Base-by-base conservation (phyloP, 345 rosid species). In the Gossypioides kirkii region DNA sequence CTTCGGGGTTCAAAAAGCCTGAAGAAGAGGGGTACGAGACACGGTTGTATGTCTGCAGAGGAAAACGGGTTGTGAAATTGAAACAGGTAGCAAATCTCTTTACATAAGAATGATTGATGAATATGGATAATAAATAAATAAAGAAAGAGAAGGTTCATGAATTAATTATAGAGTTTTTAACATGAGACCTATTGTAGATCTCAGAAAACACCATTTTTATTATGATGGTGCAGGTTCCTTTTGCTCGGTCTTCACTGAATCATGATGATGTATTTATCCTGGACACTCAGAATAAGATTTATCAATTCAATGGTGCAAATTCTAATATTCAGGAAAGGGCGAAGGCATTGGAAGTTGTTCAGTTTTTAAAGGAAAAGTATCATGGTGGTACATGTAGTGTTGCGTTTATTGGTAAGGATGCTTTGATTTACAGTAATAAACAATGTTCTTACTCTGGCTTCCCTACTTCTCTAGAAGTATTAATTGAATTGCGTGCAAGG, bases 291-390 rank as follows among this genome's bases (percentile, higher is more conserved):
- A 77, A 84, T 52, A 95, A 95, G 87, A 90, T 95, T 61, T 95
- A 85, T 87, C 99, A 95, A 84, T 95, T 95, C 87, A 95, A 95
- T 77, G 99, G 98, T 63, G 85, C 91, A 80, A 91, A 95, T 79
- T 93, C 99, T 46, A 91, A 88, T 81, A 91, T 95, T 76, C 99
- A 95, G 78, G 99, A 95, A 81, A 87, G 99, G 77, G 99, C 93
- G 53, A 95, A 95, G 84, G 96, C 99, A 65, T 65, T 65, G 23
- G 70, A 65, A 45, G 52, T 71, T 42, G 52, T 91, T 87, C 99
- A 93, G 77, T 91, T 84, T 80, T 82, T 93, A 26, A 91, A 85
- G 78, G 95, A 93, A 49, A 84, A 80, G 74, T 84, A 84, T 79
- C 98, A 93, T 82, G 86, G 70, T 5, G 95, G 92, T 72, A 89